phyloP scores from a whole-genome alignment of 768 basidiomycete genomes.

The Tricholoma furcatifolium region DNA sequence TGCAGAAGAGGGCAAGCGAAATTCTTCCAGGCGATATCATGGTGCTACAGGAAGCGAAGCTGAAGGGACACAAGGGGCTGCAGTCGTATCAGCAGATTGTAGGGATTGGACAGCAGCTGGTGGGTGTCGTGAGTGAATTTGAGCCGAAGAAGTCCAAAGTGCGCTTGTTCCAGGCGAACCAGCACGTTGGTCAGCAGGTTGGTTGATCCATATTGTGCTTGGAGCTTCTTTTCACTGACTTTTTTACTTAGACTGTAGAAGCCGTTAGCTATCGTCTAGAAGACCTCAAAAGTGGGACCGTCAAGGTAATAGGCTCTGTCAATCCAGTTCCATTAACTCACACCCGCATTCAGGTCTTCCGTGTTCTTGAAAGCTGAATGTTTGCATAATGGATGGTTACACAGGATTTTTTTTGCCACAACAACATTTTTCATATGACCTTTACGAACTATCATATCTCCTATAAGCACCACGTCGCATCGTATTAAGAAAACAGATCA shows the following conservation, averaged over 20 bases:
- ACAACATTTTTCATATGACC: too few species aligned
- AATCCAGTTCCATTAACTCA: slow-evolving; percentile 13
- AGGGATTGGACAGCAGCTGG: slow-evolving; percentile 51
- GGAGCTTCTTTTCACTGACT: slow-evolving; percentile 11
- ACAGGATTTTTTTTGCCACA: too few species aligned
- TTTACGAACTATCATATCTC: too few species aligned
- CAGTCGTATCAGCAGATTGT: slow-evolving; percentile 66
- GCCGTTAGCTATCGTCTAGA: too few species aligned
- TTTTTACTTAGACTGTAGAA: slow-evolving; percentile 23
- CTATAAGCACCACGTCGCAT: too few species aligned
- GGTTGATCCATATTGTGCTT: slow-evolving; percentile 77
- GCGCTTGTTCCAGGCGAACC: slow-evolving; percentile 82
- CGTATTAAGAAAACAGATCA: too few species aligned
- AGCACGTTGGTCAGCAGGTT: slow-evolving; percentile 82
- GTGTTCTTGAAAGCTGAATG: slow-evolving; percentile 36
- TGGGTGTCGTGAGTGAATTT: slow-evolving; percentile 80
- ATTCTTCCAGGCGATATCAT: slow-evolving; percentile 87
- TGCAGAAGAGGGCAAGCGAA: slow-evolving; percentile 74
- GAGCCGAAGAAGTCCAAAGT: slow-evolving; percentile 88
- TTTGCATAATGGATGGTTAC: not conserved
- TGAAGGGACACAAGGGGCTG: slow-evolving; percentile 80
- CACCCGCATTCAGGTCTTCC: slow-evolving; percentile 31
- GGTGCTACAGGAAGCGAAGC: slow-evolving; percentile 67
- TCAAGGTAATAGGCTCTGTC: slow-evolving; percentile 46
- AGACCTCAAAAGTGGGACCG: too few species aligned